Evolutionary conservation across 805 yeast species (phyloP).

Genomic region (Cyberlindnera subsufficiens): DNA sequence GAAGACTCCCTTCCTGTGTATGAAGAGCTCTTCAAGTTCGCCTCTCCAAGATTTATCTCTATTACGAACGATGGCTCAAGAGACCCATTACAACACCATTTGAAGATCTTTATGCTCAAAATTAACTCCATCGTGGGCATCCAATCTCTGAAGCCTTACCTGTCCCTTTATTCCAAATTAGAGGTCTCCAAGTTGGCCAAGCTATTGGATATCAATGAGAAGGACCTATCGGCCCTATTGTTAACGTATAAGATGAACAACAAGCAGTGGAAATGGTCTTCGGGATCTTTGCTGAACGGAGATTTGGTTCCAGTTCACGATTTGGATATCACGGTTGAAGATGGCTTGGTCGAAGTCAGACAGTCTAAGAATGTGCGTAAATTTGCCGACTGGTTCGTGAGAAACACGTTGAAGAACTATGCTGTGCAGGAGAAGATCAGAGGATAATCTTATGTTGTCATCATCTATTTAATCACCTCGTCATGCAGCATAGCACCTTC

Average conservation of each 20-base stretch:
- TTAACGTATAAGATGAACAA: constrained; percentile 40
- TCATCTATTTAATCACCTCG: not conserved
- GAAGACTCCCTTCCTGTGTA: constrained; percentile 34
- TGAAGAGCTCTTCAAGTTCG: constrained; percentile 41
- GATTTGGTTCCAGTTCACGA: constrained; percentile 35
- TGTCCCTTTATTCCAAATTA: constrained; percentile 40
- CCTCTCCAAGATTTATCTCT: constrained; percentile 43
- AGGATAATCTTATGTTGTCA: constrained; percentile 3
- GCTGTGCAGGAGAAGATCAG: constrained; percentile 33
- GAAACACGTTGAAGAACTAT: constrained; percentile 41
- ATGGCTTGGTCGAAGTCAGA: constrained; percentile 33
- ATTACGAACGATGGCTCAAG: constrained; percentile 30
- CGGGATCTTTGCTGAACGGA: constrained; percentile 36
- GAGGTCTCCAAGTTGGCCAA: constrained; percentile 37
- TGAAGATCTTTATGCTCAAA: constrained; percentile 36
- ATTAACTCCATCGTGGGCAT: constrained; percentile 32
- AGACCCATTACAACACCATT: constrained; percentile 39
- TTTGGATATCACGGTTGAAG: constrained; percentile 37
- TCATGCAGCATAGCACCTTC: not conserved
- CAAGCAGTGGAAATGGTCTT: constrained; percentile 38
- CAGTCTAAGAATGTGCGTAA: constrained; percentile 39
- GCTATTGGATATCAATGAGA: constrained; percentile 28
- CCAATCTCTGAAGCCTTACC: constrained; percentile 38
- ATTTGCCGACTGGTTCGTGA: constrained; percentile 45
- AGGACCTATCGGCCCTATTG: constrained; percentile 32